Evolutionary conservation across 148 eudicot species (phyloP), one percentile per base, ranked within the genome.

Genomic region (Cornus controversa): DNA sequence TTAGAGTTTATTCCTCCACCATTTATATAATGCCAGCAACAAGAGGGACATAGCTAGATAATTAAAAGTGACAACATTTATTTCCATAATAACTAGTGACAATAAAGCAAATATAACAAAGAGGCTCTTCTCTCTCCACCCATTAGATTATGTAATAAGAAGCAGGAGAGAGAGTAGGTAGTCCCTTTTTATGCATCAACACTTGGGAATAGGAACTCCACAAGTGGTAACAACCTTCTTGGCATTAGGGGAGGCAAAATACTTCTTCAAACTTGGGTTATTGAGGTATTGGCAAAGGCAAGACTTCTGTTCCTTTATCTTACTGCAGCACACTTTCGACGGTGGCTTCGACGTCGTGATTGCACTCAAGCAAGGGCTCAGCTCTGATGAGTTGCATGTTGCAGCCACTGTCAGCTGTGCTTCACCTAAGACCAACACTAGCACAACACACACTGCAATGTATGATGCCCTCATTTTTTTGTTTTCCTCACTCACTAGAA

Each of bases 231-330:
- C 84, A 71, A 88, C 86, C 67, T 84, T 86, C 78, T 67, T 83
- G 26, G 91, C 91, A 66, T 80, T 80, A 15, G 91, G 91, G 29
- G 89, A 83, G 58, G 71, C 84, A 14, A 90, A 82, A 78, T 80
- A 87, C 74, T 84, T 78, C 76, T 74, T 83, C 15, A 85, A 83
- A 37, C 40, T 70, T 16, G 90, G 94, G 69, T 88, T 73, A 82
- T 70, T 90, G 76, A 81, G 69, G 83, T 86, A 90, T 72, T 84
- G 80, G 81, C 91, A 90, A 66, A 90, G 90, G 74, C 94, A 90
- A 22, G 94, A 89, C 77, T 63, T 83, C 58, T 88, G 91, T 64
- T 89, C 77, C 75, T 50, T 88, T 27, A 90, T 76, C 79, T 80
- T 90, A 26, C 42, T 68, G 80, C 92, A 89, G 80, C 94, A 90